Evolutionary conservation across 2,329 filamentous ascomycete species (phyloP).

Genomic region (Lachnum nothofagi): DNA sequence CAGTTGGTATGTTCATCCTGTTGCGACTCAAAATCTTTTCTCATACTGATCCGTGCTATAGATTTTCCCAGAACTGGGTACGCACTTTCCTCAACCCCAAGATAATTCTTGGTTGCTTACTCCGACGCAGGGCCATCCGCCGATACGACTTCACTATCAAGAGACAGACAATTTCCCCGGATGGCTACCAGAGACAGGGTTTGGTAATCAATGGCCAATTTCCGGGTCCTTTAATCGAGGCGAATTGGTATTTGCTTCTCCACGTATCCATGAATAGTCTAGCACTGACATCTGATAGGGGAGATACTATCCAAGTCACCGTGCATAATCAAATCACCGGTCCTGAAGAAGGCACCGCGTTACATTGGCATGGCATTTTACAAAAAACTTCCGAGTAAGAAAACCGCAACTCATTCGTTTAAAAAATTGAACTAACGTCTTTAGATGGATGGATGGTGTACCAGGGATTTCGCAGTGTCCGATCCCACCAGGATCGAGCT

Average conservation of each 20-base stretch:
- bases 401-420: neutral
- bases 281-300: conserved; percentile 16
- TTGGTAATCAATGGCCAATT: conserved; percentile 35
- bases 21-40: neutral
- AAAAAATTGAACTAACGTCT: conserved; percentile 12
- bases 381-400: conserved; percentile 33
- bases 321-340: conserved; percentile 62
- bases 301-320: conserved; percentile 51
- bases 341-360: conserved; percentile 32
- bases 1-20: conserved; percentile 6
- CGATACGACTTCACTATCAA: conserved; percentile 29
- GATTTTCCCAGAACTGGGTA: conserved; percentile 15
- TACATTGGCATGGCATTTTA: conserved; percentile 45
- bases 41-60: neutral
- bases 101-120: no score
- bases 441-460: conserved; percentile 36
- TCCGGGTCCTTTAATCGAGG: conserved; percentile 33
- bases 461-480: conserved; percentile 57
- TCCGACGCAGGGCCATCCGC: conserved; percentile 34
- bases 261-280: neutral
- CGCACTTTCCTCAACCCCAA: neutral
- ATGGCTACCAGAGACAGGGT: conserved; percentile 48
- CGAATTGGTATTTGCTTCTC: conserved; percentile 27
- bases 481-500: conserved; percentile 43
- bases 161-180: conserved; percentile 30